These are phyloP conservation scores for Hebeloma cylindrosporum DNA, from an alignment of 768 basidiomycete genomes.

Conservation along the genomic window DNA sequence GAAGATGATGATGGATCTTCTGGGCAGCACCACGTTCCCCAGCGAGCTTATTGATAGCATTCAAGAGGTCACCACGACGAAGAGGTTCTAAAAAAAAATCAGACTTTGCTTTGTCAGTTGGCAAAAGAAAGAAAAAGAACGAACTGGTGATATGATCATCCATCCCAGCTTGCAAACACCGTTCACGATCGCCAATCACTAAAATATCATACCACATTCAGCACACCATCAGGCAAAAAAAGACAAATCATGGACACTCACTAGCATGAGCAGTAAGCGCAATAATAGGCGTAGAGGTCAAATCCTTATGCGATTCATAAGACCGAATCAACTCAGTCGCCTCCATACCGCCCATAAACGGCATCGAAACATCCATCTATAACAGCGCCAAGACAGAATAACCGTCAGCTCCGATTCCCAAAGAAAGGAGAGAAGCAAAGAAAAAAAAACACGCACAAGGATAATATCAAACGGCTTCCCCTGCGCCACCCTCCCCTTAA, in stretches of 20 bases:
- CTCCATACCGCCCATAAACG: conserved; percentile 98
- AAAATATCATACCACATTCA: conserved; percentile 6
- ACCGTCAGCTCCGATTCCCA: too few species aligned
- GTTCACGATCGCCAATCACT: conserved; percentile 80
- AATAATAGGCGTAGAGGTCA: conserved; percentile 85
- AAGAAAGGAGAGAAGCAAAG: background rate
- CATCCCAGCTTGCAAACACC: conserved; percentile 53
- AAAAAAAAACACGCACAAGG: conserved; percentile 55
- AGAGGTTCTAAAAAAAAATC: conserved; percentile 58
- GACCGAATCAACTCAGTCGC: conserved; percentile 90
- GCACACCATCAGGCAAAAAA: background rate
- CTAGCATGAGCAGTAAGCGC: conserved; percentile 97
- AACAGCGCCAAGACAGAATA: conserved; percentile 7
- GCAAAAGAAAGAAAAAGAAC: conserved; percentile 23
- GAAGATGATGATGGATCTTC: conserved; percentile 37
- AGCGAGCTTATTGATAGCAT: conserved; percentile 79
- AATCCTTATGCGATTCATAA: conserved; percentile 72
- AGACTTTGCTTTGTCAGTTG: too few species aligned
- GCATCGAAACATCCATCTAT: conserved; percentile 98
- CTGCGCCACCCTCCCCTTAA: conserved; percentile 73
- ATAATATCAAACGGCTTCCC: conserved; percentile 87
- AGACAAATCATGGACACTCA: conserved; percentile 41
- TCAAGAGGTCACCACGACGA: conserved; percentile 74
- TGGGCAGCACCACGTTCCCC: conserved; percentile 55
- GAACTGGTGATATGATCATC: conserved; percentile 82